Percentiles rank a stretch among this genome's conserved stretches.
phyloP scores from a whole-genome alignment of 106 monocot genomes.

The Platanthera zijinensis region DNA sequence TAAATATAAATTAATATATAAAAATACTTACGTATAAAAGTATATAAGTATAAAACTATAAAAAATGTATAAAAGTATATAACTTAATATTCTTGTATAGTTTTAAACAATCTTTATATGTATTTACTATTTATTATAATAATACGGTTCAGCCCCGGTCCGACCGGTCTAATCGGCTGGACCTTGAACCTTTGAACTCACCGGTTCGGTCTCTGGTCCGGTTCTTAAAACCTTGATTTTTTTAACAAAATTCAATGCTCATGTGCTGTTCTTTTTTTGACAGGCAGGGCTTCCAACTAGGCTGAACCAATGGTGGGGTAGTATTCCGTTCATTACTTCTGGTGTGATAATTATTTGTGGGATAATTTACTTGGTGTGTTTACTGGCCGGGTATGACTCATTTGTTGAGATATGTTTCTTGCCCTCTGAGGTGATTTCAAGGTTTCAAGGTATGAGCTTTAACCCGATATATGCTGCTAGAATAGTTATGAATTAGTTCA shows the following conservation, averaged over 20 bases:
- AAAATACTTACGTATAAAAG: no score
- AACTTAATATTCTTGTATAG: no score
- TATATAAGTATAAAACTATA: no score
- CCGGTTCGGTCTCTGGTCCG: no score
- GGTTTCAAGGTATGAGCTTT: conserved; percentile 47
- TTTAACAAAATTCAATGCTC: neutral
- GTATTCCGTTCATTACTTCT: conserved; percentile 67
- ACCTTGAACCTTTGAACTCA: no score
- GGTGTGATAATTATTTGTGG: conserved; percentile 48
- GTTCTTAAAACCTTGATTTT: no score
- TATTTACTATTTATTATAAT: no score
- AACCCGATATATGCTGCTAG: neutral
- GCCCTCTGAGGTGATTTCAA: conserved; percentile 49
- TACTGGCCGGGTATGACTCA: conserved; percentile 65
- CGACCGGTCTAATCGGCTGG: no score
- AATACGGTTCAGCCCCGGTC: no score
- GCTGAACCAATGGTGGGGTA: conserved; percentile 65
- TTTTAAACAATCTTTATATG: no score
- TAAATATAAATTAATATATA: no score
- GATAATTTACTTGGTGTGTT: conserved; percentile 50
- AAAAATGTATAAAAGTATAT: no score
- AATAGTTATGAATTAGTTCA: neutral
- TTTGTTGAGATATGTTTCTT: conserved; percentile 60
- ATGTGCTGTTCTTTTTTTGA: conserved; percentile 8
- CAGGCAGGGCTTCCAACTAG: conserved; percentile 60